Evolutionary conservation across 306 rosid genomes (phyloP).

Genomic region (Glycine latifolia): DNA sequence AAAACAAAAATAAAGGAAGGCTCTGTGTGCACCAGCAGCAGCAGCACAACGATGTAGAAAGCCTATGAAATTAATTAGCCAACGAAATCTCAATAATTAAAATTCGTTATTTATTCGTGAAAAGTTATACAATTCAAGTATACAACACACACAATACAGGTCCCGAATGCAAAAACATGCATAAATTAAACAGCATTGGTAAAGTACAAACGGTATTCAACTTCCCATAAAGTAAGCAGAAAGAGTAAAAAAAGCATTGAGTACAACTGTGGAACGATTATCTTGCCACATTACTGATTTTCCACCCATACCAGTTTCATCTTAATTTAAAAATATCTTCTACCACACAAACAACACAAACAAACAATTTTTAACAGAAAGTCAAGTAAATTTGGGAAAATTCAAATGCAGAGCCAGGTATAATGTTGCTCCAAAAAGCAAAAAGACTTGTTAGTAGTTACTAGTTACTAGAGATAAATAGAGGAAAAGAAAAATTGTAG

Average conservation of each 20-base stretch:
- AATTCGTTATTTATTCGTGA: not conserved
- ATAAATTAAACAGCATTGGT: conserved; percentile 23
- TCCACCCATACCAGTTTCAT: too few relatives aligned
- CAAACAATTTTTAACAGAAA: too few relatives aligned
- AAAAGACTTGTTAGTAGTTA: not conserved
- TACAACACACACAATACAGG: not conserved
- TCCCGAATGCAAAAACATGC: conserved; percentile 7
- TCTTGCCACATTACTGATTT: conserved; percentile 22
- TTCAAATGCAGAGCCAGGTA: not conserved
- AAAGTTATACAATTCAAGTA: not conserved
- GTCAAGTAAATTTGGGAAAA: too few relatives aligned
- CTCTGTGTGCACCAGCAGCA: not conserved
- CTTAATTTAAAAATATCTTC: too few relatives aligned
- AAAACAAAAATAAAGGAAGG: conserved; percentile 4
- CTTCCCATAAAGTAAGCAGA: not conserved
- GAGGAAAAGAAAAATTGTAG: not conserved
- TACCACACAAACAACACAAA: too few relatives aligned
- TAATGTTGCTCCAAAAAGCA: not conserved
- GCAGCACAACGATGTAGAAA: not conserved
- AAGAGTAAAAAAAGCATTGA: not conserved
- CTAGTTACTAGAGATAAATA: not conserved
- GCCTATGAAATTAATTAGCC: not conserved
- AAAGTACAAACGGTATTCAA: not conserved
- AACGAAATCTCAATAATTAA: not conserved
- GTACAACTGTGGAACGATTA: not conserved